Base-by-base conservation (phyloP, 495 filamentous ascomycete genomes). In the Xylaria palmicola region DNA sequence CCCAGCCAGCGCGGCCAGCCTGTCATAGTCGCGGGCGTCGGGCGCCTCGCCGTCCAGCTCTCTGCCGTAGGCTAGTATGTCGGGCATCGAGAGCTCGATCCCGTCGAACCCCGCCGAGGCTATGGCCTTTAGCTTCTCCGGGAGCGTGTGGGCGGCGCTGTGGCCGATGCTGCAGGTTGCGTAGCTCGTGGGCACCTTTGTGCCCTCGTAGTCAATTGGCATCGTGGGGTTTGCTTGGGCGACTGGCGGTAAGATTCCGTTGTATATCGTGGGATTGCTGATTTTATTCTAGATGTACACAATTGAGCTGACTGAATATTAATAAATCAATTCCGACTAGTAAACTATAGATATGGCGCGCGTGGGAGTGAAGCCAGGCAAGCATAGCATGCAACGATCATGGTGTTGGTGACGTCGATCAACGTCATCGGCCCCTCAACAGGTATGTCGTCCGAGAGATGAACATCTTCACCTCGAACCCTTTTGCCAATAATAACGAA, bases 51-150 rank as follows among this genome's bases (percentile, higher is more conserved):
- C 75, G 29, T 81, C 72, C 7, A 85, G 69, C 8, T 76, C 67
- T 0, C 71, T 72, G 15, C 83, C 88, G 64, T 89, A 89, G 32
- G 79, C 72, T 12, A 90, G 65, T n/a, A 93, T 82, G 62, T 92
- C 89, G 0, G 88, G 88, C 68, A 92, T 89, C 19, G 85, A 86
- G 3, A 93, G 82, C 66, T 93, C 90, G 52, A 93, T 87, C 15
- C 79, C 87, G 17, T 77, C 69, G 72, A 91, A 93, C 13, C 88
- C 86, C 1, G 89, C 87, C 15, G 73, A 68, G 34, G 81, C 75
- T 56, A 93, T 87, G 29, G 88, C 87, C 52, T 85, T 74, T 26
- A 93, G 83, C 65, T 88, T 90, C 43, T 81, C 67, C 3, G 80
- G 83, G 20, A 93, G 80, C 2, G 83, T 82, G 67, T 86, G 81